Base-by-base conservation (phyloP, 176 grass and related monocot species). In the Oryza officinalis region DNA sequence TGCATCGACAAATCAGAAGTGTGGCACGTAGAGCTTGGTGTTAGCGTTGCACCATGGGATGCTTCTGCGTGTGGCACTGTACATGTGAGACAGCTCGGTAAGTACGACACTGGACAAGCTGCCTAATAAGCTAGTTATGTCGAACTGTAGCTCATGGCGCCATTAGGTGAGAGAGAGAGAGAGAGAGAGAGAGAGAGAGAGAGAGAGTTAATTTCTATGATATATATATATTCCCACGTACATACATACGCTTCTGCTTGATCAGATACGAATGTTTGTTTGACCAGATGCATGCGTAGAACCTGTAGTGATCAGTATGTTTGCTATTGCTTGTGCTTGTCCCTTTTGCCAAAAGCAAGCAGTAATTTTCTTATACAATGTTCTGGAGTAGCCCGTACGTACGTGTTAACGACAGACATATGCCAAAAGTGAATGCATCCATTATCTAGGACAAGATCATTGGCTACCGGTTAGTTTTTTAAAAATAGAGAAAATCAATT, bases 81-180 rank as follows among this genome's bases (percentile, higher is more conserved):
- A 40, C 60, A 63, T 81, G 49, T 61, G 80, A 82, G 33, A 47
- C 66, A 41, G 15, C n/a, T 71, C 15, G 17, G 37, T 87, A 87
- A 63, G 45, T 38, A 38, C 37, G 85, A 87, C 71, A 60, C 43
- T 54, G 27, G 27, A 80, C 80, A 70, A 77, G 3, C 79, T 70
- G 79, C 71, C 72, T 50, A 82, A 40, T 50, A 82, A 40, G 20
- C 63, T 47, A 27, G 37, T 7, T 38, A 38, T 13, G 43, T 35
- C 45, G 0, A 27, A 80, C 25, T 67, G 46, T 69, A 60, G 46
- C 73, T 77, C 64, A 54, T 68, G 46, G 31, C 64, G 10, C 60
- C 71, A 75, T 74, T 83, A 73, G 63, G 74, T 57, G 35, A 45
- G 37, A 40, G 27, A n/a, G 50, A 26, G 30, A 76, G 50, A 37